Percentiles rank a stretch among this genome's conserved stretches.
Conservation (phyloP, 2,329 filamentous ascomycete species). For the Lecanoromycetidae sp. region DNA sequence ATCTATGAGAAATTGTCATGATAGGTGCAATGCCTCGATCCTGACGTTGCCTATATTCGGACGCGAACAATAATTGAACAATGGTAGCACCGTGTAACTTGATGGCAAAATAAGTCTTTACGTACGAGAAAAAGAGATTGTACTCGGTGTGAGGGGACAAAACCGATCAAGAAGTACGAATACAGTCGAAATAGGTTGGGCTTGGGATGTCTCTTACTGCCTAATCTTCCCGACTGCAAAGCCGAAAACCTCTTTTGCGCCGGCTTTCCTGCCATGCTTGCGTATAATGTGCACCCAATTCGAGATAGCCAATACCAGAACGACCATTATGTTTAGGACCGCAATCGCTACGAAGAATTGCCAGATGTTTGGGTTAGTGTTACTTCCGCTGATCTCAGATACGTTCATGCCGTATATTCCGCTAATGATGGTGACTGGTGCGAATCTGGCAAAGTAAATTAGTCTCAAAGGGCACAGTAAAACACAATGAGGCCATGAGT, state of each 20-base stretch:
- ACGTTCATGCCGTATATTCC: slow-evolving; percentile 25
- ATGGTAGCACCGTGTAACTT: too few relatives aligned
- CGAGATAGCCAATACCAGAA: slow-evolving; percentile 16
- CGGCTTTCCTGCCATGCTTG: slow-evolving; percentile 14
- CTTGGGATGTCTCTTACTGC: not conserved
- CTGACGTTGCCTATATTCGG: too few relatives aligned
- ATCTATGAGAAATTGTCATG: too few relatives aligned
- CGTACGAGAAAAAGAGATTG: too few relatives aligned
- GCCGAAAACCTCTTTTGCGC: slow-evolving; percentile 17
- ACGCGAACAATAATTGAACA: too few relatives aligned
- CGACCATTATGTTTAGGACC: slow-evolving; percentile 13
- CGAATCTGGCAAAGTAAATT: slow-evolving; percentile 12
- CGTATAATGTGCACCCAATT: slow-evolving; percentile 17
- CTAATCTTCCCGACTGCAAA: slow-evolving; percentile 17
- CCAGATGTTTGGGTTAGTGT: slow-evolving; percentile 21
- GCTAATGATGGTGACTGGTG: slow-evolving; percentile 21
- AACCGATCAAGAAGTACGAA: too few relatives aligned
- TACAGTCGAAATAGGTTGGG: too few relatives aligned
- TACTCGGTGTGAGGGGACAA: too few relatives aligned
- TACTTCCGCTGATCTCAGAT: slow-evolving; percentile 18
- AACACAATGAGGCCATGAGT: not conserved
- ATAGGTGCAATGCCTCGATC: too few relatives aligned
- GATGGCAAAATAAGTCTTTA: too few relatives aligned
- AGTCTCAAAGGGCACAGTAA: slow-evolving; percentile 5
- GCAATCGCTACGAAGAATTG: slow-evolving; percentile 21